Evolutionary conservation across 2,329 filamentous ascomycete species (phyloP).

Genomic region (Pyrenochaeta sp.): DNA sequence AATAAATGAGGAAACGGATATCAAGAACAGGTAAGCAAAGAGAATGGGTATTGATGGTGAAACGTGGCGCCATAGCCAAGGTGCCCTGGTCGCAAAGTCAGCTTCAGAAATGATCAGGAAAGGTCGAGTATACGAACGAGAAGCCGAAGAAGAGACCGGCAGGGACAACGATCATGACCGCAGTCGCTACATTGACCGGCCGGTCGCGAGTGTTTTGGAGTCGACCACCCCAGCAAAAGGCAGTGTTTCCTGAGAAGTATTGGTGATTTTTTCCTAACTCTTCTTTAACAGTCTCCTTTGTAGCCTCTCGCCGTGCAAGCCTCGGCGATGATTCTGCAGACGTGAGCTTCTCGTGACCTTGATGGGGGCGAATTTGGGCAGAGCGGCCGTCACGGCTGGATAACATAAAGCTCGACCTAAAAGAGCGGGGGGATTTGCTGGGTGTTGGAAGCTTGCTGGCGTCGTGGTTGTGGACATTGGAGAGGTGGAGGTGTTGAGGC

Average conservation of each 20-base stretch:
- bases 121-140: conserved; percentile 61
- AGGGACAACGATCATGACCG: conserved; percentile 79
- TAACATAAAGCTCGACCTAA: conserved; percentile 77
- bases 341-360: conserved; percentile 82
- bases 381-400: conserved; percentile 62
- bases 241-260: conserved; percentile 92
- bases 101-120: conserved; percentile 1
- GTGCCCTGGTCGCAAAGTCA: conserved; percentile 60
- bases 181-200: conserved; percentile 90
- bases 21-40: conserved; percentile 89
- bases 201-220: conserved; percentile 87
- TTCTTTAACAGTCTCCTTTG: conserved; percentile 49
- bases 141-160: conserved; percentile 84
- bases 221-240: conserved; percentile 86
- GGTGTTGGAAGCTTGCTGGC: conserved; percentile 65
- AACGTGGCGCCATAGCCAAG: conserved; percentile 85
- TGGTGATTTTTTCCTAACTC: conserved; percentile 79
- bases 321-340: conserved; percentile 80
- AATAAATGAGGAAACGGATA: conserved; percentile 91
- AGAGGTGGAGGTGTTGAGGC: conserved; percentile 67
- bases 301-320: conserved; percentile 58
- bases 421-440: conserved; percentile 76
- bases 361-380: conserved; percentile 56
- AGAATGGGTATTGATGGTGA: conserved; percentile 88
- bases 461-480: conserved; percentile 66